Evolutionary conservation across 768 basidiomycete species (phyloP), one percentile per base, ranked within the genome.

Genomic region (Termitomyces sp.): DNA sequence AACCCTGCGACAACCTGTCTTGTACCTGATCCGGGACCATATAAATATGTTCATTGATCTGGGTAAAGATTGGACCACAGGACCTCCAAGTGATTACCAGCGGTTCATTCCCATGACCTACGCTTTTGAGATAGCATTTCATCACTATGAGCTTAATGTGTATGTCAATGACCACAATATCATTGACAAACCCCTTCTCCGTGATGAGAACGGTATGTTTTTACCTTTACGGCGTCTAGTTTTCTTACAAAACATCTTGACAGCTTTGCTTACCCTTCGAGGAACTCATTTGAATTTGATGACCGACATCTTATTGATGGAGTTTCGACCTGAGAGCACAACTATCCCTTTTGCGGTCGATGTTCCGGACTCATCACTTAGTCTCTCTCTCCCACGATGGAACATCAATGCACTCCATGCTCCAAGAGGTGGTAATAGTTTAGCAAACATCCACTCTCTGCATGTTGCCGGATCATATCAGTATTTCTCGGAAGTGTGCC

Each of bases 161-260:
- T 95, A 92, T 68, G 85, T 91, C 54, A 98, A 98, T 68, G 96
- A 98, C 71, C 93, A 94, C 68, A 98, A 98, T 68, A 93, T 98
- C 68, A 91, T 98, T 52, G 93, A 97, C 75, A 91, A 89, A 61
- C 93, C 95, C 3, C 74, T 87, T 36, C 76, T 86, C 58, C 76
- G 74, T 57, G 89, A 93, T n/a, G 90, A 93, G 65, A 98, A 98
- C 69, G 87, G 94, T 94, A 66, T 57, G 72, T 32, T 6, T 23
- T 51, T 38, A 36, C 44, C 33, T 53, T 18, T 10, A 13, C 30
- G 40, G 1, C 32, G 2, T 28, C 18, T 41, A 26, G 9, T 33
- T 38, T 28, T 26, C 46, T 61, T 53, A 47, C 5, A 55, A 55
- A 52, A 10, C 4, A 41, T 35, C 18, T 16, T 50, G 50, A 14